Conservation (phyloP, 306 rosid genomes). For the Rosa multiflora region DNA sequence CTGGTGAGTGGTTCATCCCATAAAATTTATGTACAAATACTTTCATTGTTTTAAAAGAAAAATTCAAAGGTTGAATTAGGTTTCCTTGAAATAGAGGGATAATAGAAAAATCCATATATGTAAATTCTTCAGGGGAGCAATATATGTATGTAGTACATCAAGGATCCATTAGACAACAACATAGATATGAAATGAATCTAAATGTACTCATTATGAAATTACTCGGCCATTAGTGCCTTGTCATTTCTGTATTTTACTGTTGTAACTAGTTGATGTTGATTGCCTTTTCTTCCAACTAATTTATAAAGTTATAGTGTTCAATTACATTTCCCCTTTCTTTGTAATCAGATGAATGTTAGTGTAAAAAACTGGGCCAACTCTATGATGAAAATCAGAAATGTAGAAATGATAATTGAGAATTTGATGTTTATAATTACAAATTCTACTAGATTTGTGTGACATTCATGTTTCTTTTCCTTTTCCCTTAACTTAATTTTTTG, state of each 20-base stretch:
- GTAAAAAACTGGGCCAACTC: background rate
- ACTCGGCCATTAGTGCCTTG: background rate
- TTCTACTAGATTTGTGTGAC: background rate
- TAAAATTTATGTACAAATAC: background rate
- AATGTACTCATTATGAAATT: background rate
- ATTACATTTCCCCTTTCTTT: background rate
- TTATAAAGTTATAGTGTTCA: background rate
- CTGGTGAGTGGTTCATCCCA: slow-evolving; percentile 49
- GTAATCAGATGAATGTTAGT: background rate
- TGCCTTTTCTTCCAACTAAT: background rate
- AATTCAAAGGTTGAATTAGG: background rate
- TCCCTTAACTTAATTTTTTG: background rate
- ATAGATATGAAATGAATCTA: background rate
- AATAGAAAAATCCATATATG: background rate
- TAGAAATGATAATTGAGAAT: background rate
- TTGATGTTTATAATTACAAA: background rate
- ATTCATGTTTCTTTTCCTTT: background rate
- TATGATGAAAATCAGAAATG: background rate
- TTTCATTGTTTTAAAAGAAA: background rate
- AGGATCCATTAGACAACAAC: background rate
- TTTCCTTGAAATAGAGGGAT: background rate
- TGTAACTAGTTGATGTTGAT: background rate
- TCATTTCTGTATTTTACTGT: background rate
- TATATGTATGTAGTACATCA: background rate
- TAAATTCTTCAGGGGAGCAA: background rate